A percentile compares a stretch with the other conserved stretches of the same genome.
Conservation (phyloP, 805 yeast genomes). For the Suhomyces faveliae region DNA sequence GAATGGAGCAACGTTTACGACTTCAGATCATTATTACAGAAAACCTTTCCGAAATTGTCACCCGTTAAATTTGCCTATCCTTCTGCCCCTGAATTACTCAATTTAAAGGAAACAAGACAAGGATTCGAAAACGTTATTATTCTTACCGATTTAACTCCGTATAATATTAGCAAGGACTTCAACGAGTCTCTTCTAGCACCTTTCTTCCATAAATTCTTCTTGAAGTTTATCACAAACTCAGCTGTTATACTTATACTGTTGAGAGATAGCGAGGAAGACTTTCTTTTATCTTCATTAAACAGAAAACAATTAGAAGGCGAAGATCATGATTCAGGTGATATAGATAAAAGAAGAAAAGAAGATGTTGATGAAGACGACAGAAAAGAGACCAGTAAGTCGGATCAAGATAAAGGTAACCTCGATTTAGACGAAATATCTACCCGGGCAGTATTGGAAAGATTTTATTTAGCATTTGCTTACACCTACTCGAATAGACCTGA, state of each 20-base stretch:
- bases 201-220: slow-evolving; percentile 50
- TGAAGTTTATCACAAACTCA: slow-evolving; percentile 56
- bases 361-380: slow-evolving; percentile 9
- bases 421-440: slow-evolving; percentile 63
- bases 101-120: slow-evolving; percentile 27
- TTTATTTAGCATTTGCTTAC: slow-evolving; percentile 71
- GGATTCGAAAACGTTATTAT: slow-evolving; percentile 26
- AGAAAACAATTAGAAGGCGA: slow-evolving; percentile 12
- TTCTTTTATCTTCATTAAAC: slow-evolving; percentile 50
- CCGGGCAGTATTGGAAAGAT: slow-evolving; percentile 83
- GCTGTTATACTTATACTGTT: slow-evolving; percentile 66
- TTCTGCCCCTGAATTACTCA: slow-evolving; percentile 34
- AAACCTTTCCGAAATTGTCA: slow-evolving; percentile 56
- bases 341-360: slow-evolving; percentile 2
- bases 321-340: slow-evolving; percentile 3
- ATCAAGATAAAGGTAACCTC: slow-evolving; percentile 21
- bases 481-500: slow-evolving; percentile 63
- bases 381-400: slow-evolving; percentile 5
- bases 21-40: slow-evolving; percentile 63
- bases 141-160: slow-evolving; percentile 27
- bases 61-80: slow-evolving; percentile 54
- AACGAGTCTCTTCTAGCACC: slow-evolving; percentile 35
- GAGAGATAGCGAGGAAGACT: slow-evolving; percentile 74
- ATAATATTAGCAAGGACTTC: slow-evolving; percentile 20
- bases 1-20: slow-evolving; percentile 57